Evolutionary conservation across 139 green algal species (phyloP).

Genomic region (Coelastrella sp.): DNA sequence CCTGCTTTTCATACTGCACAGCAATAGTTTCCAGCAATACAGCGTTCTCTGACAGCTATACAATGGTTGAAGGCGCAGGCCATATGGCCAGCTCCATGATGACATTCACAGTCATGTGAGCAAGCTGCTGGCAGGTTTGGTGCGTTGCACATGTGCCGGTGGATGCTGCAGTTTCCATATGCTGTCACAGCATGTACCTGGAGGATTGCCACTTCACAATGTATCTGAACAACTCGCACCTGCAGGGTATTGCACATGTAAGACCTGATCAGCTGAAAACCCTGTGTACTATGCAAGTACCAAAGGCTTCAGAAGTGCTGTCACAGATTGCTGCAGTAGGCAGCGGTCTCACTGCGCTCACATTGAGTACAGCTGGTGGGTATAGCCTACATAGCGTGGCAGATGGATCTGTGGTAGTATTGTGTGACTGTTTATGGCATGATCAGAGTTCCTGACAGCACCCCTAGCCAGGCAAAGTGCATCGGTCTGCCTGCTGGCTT

Average conservation of each 20-base stretch:
- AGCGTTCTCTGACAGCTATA: too few relatives aligned
- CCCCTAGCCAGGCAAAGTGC: too few relatives aligned
- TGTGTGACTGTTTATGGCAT: background rate
- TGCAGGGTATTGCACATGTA: background rate
- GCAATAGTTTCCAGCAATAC: too few relatives aligned
- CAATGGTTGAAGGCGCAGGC: too few relatives aligned
- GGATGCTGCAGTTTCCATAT: background rate
- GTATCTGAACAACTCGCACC: background rate
- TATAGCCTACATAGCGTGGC: background rate
- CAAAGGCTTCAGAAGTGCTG: background rate
- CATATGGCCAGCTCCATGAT: too few relatives aligned
- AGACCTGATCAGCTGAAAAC: conserved; percentile 10
- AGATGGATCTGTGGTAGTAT: too few relatives aligned
- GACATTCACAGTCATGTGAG: too few relatives aligned
- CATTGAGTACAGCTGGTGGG: conserved; percentile 2
- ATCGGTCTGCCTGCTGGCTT: too few relatives aligned
- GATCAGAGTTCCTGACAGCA: too few relatives aligned
- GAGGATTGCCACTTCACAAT: background rate
- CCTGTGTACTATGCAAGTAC: background rate
- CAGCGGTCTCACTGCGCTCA: background rate
- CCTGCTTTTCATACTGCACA: too few relatives aligned
- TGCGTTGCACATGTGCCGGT: too few relatives aligned
- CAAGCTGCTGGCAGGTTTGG: too few relatives aligned
- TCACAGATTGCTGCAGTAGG: background rate
- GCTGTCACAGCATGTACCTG: background rate